Base-by-base conservation (phyloP, 2,329 filamentous ascomycete species). In the Hymenoscyphus salicellus region DNA sequence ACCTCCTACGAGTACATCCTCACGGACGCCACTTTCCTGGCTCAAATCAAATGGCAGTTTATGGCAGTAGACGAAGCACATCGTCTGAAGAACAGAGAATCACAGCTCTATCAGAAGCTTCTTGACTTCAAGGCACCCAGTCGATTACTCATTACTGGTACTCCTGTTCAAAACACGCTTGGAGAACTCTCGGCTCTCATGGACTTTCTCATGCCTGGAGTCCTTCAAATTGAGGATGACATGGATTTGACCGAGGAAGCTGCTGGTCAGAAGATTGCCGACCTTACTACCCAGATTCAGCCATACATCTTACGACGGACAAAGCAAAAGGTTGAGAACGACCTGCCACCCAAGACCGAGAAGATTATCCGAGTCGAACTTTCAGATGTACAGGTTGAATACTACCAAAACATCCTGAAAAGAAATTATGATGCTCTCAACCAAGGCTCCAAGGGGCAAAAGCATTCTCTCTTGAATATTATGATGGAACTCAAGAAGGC, bases 401-500 rank as follows among this genome's bases (percentile, higher is more conserved):
- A 97, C 77, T 99, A 99, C 82, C 98, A 98, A 79, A 98, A 98
- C 74, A 98, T 99, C 65, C 83, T 99, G 28, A 98, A 95, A 0
- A 89, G 94, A 73, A 99, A 99, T 75, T 99, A 99, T 73, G 88
- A 93, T 33, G 95, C 94, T 2, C 83, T 99, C 36, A 97, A 96
- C 72, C 91, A 97, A 74, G 94, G 93, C 56, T 89, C 89, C 55
- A 92, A 87, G 66, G 95, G 94, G 5, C 92, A 96, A 77, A 98
- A 97, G 78, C 94, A 96, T 70, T 98, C 94, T 0, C 80, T 99
- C 16, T 81, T 99, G 68, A 99, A 99, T 78, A 95, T 99, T 76
- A 97, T 99, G 87, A 99, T 99, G 95, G 95, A 99, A 77, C 79
- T 99, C 73, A 99, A 99, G 82, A 99, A 99, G 78, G 93, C 95